Evolutionary conservation across 805 yeast species (phyloP), one percentile per base, ranked within the genome.

Genomic region (Monosporozyma solicola): DNA sequence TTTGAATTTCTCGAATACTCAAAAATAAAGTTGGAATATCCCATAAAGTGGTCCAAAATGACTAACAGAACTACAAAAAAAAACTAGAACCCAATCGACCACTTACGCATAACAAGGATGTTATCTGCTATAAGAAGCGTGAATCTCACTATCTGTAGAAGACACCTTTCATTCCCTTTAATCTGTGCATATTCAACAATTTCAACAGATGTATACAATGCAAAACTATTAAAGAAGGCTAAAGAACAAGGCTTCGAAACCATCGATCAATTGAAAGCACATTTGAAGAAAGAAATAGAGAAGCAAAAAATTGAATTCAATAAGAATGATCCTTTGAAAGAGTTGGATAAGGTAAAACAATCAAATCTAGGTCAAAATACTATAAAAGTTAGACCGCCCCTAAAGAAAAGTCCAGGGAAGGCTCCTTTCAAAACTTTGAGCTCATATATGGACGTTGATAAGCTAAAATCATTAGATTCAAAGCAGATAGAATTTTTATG

Each of bases 401-500:
- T 39, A 5, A n/a, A 39, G 20, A 24, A n/a, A 15, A 41, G 16
- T 33, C 6, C n/a, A 15, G 16, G 32, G 5, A 22, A 47, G 11
- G 24, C 39, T 22, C 89, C 92, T 3, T 87, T 77, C 70, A 89
- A 89, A 69, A 82, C 87, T 0, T 72, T 94, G 51, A 74, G 77
- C 47, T 80, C 91, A 0, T 92, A 74, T 66, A 67, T 94, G 43
- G 90, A 87, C 52, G 73, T 81, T 7, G 85, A 78, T 0, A 91
- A 89, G 66, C 59, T 88, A 48, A 55, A 69, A 49, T 75, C 73
- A 4, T 76, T 91, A 51, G 77, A 80, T 0, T 60, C 67, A 3
- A 75, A 78, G 56, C 95, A 88, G 61, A 73, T 92, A 50, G 95
- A 87, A 61, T 77, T 79, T 60, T 71, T 94, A 20, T 94, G 99